These are phyloP conservation scores for Phylloporus rhodoxanthus DNA, from an alignment of 768 basidiomycete species.

Conservation along the genomic window DNA sequence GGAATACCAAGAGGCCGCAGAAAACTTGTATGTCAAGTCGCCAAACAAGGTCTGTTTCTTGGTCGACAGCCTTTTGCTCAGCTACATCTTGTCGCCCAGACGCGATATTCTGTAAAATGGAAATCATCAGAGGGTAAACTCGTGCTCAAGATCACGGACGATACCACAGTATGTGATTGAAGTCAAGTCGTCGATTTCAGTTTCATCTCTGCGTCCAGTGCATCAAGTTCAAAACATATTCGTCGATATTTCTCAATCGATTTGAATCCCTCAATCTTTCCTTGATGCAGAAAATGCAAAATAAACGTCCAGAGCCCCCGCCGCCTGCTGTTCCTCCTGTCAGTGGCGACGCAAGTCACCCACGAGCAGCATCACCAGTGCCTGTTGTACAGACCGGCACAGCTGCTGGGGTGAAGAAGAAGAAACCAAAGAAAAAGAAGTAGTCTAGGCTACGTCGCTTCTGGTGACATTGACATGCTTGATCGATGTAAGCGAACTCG, in stretches of 20 bases:
- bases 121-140: conserved; percentile 77
- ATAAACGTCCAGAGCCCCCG: conserved; percentile 40
- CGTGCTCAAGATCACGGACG: conserved; percentile 90
- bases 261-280: conserved; percentile 89
- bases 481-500: conserved; percentile 4
- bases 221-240: conserved; percentile 93
- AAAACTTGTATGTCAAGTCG: conserved; percentile 73
- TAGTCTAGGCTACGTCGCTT: conserved; percentile 20
- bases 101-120: conserved; percentile 92
- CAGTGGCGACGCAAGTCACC: conserved; percentile 20
- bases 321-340: conserved; percentile 12
- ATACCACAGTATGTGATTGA: conserved; percentile 64
- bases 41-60: conserved; percentile 59
- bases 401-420: conserved; percentile 68
- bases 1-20: conserved; percentile 86
- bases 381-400: conserved; percentile 30
- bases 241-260: conserved; percentile 91
- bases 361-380: conserved; percentile 31
- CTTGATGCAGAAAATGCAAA: conserved; percentile 83
- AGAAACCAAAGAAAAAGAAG: conserved; percentile 80
- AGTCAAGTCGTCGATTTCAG: background rate
- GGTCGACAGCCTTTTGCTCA: background rate
- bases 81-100: conserved; percentile 39
- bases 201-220: conserved; percentile 47
- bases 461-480: conserved; percentile 1